These are phyloP conservation scores for Plantago rigida DNA, from an alignment of 305 asterid species.

Conservation along the genomic window DNA sequence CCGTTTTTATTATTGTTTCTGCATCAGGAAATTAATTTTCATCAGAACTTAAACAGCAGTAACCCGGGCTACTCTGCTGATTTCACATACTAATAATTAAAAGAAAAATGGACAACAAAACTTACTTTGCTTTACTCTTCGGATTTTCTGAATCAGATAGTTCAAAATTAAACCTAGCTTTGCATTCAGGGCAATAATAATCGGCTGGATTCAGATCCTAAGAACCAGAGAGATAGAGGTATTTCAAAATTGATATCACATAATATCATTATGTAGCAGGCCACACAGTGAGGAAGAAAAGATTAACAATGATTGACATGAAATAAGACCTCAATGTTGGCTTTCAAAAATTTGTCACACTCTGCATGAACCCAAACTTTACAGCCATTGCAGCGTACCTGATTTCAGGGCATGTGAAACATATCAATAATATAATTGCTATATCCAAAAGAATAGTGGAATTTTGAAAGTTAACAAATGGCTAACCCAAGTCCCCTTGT, in stretches of 20 bases:
- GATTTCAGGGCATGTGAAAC: constrained; percentile 20
- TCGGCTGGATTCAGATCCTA: constrained; percentile 59
- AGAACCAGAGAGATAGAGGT: constrained; percentile 26
- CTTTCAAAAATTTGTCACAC: constrained; percentile 67
- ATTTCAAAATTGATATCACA: constrained; percentile 22
- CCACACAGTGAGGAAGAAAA: constrained; percentile 16
- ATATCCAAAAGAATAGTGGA: constrained; percentile 18
- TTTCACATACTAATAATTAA: constrained; percentile 8
- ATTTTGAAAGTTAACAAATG: constrained; percentile 22
- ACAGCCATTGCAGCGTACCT: constrained; percentile 93
- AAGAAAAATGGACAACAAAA: constrained; percentile 20
- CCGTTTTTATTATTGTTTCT: constrained; percentile 57
- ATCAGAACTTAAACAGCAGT: constrained; percentile 15
- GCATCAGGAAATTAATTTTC: constrained; percentile 28
- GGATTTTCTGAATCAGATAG: constrained; percentile 79
- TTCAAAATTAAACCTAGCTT: constrained; percentile 82
- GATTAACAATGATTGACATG: constrained; percentile 20
- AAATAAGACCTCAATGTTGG: constrained; percentile 47
- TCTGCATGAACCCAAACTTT: constrained; percentile 95
- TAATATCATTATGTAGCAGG: constrained; percentile 11
- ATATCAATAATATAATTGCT: constrained; percentile 21
- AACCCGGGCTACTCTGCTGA: constrained; percentile 12
- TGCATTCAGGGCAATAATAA: constrained; percentile 95
- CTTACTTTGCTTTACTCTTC: constrained; percentile 58
- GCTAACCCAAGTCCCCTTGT: constrained; percentile 87